Percentiles rank a stretch among this genome's conserved stretches.
Conservation (phyloP, 345 rosid genomes). For the Cardamine resedifolia region DNA sequence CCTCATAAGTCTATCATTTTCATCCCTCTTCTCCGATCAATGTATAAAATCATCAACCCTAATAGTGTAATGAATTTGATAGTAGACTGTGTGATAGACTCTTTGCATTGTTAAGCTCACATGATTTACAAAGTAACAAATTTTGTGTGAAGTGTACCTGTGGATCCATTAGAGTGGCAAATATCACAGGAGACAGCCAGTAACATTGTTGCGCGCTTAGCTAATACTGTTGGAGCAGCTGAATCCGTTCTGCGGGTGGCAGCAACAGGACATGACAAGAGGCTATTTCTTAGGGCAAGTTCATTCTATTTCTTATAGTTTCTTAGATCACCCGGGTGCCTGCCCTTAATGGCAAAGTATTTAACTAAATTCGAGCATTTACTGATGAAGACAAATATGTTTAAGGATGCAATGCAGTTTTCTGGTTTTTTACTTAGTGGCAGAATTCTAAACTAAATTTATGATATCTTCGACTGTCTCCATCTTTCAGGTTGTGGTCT, state of each 20-base stretch:
- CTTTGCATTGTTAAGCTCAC: neutral
- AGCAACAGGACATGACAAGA: slow-evolving; percentile 92
- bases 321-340: neutral
- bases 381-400: neutral
- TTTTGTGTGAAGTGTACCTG: slow-evolving; percentile 62
- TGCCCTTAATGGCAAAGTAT: neutral
- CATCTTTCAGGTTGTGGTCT: slow-evolving; percentile 60
- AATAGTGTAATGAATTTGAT: neutral
- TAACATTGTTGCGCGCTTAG: slow-evolving; percentile 69
- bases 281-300: slow-evolving; percentile 71
- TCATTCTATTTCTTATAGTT: neutral
- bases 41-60: neutral
- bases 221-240: slow-evolving; percentile 89
- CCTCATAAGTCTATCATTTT: neutral
- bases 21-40: neutral
- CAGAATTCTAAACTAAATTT: neutral
- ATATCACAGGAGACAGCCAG: slow-evolving; percentile 88
- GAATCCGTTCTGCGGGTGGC: slow-evolving; percentile 96
- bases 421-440: neutral
- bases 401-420: neutral
- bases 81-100: neutral
- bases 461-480: neutral
- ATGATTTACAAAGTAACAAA: neutral
- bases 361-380: neutral
- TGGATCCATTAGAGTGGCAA: slow-evolving; percentile 98